A percentile compares a stretch with the other conserved stretches of the same genome.
Evolutionary conservation across 495 filamentous ascomycete species (phyloP).

Genomic region (Poronia punctata): DNA sequence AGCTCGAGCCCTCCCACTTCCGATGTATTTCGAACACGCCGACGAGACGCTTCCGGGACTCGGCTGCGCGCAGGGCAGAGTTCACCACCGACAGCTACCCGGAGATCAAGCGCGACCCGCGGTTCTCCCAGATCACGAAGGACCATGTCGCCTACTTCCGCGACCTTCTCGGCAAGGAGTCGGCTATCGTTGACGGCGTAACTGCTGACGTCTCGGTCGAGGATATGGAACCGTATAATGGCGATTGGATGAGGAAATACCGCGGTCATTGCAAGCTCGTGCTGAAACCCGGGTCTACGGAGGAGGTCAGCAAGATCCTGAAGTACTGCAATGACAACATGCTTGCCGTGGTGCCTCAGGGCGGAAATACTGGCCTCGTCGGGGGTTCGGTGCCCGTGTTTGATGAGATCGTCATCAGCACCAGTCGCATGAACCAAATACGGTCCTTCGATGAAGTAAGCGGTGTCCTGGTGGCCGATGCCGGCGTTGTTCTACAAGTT

Average conservation of each 20-base stretch:
- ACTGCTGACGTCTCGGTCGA: conserved; percentile 57
- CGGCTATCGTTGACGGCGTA: conserved; percentile 79
- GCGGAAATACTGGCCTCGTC: conserved; percentile 92
- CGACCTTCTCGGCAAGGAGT: conserved; percentile 61
- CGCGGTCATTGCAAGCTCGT: conserved; percentile 82
- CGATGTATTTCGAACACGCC: conserved; percentile 32
- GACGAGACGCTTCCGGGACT: conserved; percentile 21
- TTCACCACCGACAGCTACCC: conserved; percentile 84
- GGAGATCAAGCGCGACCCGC: conserved; percentile 66
- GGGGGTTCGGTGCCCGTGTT: conserved; percentile 93
- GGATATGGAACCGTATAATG: conserved; percentile 89
- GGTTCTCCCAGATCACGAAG: conserved; percentile 60
- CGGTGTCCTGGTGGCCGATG: conserved; percentile 83
- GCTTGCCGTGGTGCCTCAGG: conserved; percentile 94
- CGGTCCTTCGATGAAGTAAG: conserved; percentile 86
- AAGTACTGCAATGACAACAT: conserved; percentile 88
- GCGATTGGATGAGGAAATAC: conserved; percentile 99
- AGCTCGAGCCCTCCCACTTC: neutral
- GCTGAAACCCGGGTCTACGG: conserved; percentile 71
- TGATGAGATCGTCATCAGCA: conserved; percentile 93
- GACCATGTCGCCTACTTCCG: conserved; percentile 80
- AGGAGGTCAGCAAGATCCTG: conserved; percentile 81
- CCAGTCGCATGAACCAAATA: conserved; percentile 82
- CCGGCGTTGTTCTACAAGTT: conserved; percentile 83
- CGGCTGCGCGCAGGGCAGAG: conserved; percentile 46